phyloP scores from a whole-genome alignment of 345 rosid genomes.

The Pseudoturritis turrita region DNA sequence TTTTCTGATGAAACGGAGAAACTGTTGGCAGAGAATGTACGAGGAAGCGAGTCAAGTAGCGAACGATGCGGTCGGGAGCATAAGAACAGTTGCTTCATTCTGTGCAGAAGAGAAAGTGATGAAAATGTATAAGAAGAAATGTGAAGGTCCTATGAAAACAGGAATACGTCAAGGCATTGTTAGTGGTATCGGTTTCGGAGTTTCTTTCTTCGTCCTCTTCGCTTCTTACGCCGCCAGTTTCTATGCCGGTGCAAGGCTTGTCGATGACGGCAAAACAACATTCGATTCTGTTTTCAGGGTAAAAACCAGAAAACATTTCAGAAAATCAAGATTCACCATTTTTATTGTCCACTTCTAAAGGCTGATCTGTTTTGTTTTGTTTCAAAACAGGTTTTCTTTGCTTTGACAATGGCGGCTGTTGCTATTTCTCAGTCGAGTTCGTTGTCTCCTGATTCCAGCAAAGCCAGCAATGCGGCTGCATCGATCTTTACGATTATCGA shows the following conservation, averaged over 20 bases:
- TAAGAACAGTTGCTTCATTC: conserved; percentile 85
- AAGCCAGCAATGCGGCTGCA: conserved; percentile 60
- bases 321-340: background rate
- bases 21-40: conserved; percentile 55
- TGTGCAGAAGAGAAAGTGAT: conserved; percentile 86
- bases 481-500: conserved; percentile 67
- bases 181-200: conserved; percentile 69
- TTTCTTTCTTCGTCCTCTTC: conserved; percentile 55
- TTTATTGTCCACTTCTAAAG: background rate
- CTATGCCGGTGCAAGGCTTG: conserved; percentile 75
- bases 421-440: conserved; percentile 75
- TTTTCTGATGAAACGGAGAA: background rate
- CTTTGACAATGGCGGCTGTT: conserved; percentile 55
- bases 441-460: conserved; percentile 51
- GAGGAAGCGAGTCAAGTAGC: conserved; percentile 95
- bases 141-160: conserved; percentile 68
- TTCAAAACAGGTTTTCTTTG: conserved; percentile 58
- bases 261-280: conserved; percentile 44
- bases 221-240: conserved; percentile 58
- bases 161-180: conserved; percentile 69
- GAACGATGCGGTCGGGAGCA: conserved; percentile 85
- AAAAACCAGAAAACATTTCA: background rate
- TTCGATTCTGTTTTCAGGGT: conserved; percentile 68
- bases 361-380: background rate
- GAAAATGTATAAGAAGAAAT: conserved; percentile 64